These are phyloP conservation scores for Trypanosoma congolense DNA, from an alignment of 208 protist genomes.

Conservation along the genomic window DNA sequence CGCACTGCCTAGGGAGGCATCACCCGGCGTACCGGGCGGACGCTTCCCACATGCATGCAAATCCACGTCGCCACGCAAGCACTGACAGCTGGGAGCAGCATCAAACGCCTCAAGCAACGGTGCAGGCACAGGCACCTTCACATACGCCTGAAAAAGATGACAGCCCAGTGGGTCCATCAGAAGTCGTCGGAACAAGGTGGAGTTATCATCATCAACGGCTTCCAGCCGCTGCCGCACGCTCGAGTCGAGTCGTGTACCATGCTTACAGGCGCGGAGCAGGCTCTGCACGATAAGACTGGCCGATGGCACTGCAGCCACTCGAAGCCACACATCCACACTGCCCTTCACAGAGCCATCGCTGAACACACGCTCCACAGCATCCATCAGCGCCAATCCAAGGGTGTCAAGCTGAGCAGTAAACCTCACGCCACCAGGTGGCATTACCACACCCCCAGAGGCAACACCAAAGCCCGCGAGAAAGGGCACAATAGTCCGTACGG, in stretches of 20 bases:
- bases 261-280: slow-evolving; percentile 64
- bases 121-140: slow-evolving; percentile 46
- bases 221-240: slow-evolving; percentile 56
- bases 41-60: not conserved
- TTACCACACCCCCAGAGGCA: slow-evolving; percentile 59
- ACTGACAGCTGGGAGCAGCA: slow-evolving; percentile 4
- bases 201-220: slow-evolving; percentile 28
- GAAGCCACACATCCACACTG: slow-evolving; percentile 59
- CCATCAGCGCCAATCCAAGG: slow-evolving; percentile 42
- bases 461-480: slow-evolving; percentile 61
- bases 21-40: slow-evolving; percentile 8
- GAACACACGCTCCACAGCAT: slow-evolving; percentile 54
- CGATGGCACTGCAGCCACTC: slow-evolving; percentile 51
- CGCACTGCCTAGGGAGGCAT: not conserved
- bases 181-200: slow-evolving; percentile 50
- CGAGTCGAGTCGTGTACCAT: slow-evolving; percentile 33
- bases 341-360: slow-evolving; percentile 28
- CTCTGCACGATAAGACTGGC: slow-evolving; percentile 83
- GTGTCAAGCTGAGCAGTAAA: slow-evolving; percentile 38
- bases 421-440: slow-evolving; percentile 29
- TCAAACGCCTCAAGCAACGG: slow-evolving; percentile 45
- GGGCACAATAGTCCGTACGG: slow-evolving; percentile 71
- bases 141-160: slow-evolving; percentile 83
- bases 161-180: slow-evolving; percentile 65
- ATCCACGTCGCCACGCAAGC: not conserved